Base-by-base conservation (phyloP, 202 grass and related monocot species). In the Dendrocalamus latiflorus region DNA sequence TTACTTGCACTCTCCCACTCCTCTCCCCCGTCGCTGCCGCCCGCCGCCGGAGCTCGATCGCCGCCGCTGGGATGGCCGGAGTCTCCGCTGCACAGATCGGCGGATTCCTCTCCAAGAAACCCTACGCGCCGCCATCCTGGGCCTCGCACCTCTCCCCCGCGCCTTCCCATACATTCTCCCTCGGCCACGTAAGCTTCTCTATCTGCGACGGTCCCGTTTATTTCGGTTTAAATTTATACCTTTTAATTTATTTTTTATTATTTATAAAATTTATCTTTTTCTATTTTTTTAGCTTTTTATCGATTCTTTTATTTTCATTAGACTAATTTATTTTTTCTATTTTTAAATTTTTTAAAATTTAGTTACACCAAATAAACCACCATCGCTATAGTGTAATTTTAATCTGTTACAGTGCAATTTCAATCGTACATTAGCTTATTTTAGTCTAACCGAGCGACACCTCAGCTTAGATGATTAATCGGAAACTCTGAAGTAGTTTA, bases 51-150 rank as follows among this genome's bases (percentile, higher is more conserved):
- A 58, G 21, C 64, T 68, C 73, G 72, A 39, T 62, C 74, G 74
- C 59, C 65, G 64, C 79, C 30, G 56, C 36, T 3, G 56, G 30
- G 62, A 87, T 91, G 83, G 83, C 72, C 34, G 86, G 83, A n/a
- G 7, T 76, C 22, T 73, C 86, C 30, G 81, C 87, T 48, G 75
- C 68, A 34, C 73, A 85, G 45, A 87, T 91, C 81, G 91, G 91
- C 20, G 86, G 83, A 16, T 95, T 93, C 87, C 87, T 98, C 73
- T 86, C 89, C 13, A 93, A 79, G 87, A 93, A 91, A 77, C 89
- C 87, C 54, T 98, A 95, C 83, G 58, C 87, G 30, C 87, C 93
- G 70, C 95, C 95, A 24, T 78, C 87, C 10, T 98, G 95, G 95
- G 89, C 93, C 33, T 87, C 93, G 28, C 89, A 95, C 77, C 93